These are phyloP conservation scores for Cladorrhinum sp. DNA, from an alignment of 2,329 filamentous ascomycete species.

Conservation along the genomic window DNA sequence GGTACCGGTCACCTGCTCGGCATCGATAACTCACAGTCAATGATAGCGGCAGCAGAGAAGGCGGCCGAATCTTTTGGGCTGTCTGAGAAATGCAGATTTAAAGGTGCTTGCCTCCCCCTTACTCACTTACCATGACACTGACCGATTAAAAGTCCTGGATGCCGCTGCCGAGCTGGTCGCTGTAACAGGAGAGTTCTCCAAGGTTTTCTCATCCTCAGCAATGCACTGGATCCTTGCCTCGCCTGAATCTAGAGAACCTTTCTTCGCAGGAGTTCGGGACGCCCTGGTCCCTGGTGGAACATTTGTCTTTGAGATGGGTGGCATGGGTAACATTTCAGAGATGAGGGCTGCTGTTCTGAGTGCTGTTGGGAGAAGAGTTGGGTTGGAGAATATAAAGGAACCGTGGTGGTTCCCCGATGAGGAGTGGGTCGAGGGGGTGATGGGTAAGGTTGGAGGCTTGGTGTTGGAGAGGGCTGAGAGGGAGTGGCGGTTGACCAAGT, in stretches of 20 bases:
- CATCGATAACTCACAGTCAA: slow-evolving; percentile 55
- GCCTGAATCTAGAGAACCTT: slow-evolving; percentile 40
- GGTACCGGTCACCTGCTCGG: slow-evolving; percentile 53
- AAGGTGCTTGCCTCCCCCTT: slow-evolving; percentile 36
- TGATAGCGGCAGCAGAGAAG: slow-evolving; percentile 53
- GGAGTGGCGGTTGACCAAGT: slow-evolving; percentile 50
- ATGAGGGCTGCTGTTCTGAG: slow-evolving; percentile 56
- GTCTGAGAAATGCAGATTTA: slow-evolving; percentile 40
- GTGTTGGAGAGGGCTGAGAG: slow-evolving; percentile 53
- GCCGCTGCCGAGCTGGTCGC: slow-evolving; percentile 38
- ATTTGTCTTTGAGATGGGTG: slow-evolving; percentile 70
- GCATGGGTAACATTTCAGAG: slow-evolving; percentile 65
- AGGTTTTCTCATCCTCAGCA: slow-evolving; percentile 65
- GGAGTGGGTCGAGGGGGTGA: slow-evolving; percentile 48
- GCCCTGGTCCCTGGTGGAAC: slow-evolving; percentile 53
- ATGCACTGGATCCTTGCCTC: slow-evolving; percentile 63
- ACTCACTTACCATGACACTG: background rate
- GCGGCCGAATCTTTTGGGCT: slow-evolving; percentile 36
- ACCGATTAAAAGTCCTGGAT: slow-evolving; percentile 41
- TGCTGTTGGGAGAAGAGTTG: slow-evolving; percentile 49
- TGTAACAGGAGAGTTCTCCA: slow-evolving; percentile 41
- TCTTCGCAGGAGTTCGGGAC: slow-evolving; percentile 52
- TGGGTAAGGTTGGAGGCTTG: slow-evolving; percentile 46
- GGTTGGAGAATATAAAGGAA: slow-evolving; percentile 46
- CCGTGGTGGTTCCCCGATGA: slow-evolving; percentile 75